Evolutionary conservation across 108 stramenopile genomes (phyloP).

Genomic region (Discostella stelligeroides): DNA sequence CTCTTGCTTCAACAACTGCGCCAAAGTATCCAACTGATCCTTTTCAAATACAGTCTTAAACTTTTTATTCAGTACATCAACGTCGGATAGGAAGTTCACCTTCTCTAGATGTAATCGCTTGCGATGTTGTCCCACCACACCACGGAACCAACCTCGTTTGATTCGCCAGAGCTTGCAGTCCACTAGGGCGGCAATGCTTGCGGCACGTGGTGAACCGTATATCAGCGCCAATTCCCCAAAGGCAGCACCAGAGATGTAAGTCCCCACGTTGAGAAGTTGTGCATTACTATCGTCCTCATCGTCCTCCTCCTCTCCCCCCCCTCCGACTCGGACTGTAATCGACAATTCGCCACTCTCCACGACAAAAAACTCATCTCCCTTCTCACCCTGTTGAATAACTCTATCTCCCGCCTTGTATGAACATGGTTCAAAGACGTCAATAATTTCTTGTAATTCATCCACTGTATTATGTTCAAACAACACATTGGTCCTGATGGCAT

Average conservation of each 20-base stretch:
- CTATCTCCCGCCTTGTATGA: constrained; percentile 35
- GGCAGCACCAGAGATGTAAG: constrained; percentile 24
- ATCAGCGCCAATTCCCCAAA: constrained; percentile 87
- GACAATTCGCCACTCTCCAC: constrained; percentile 59
- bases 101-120: constrained; percentile 38
- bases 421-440: constrained; percentile 72
- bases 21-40: constrained; percentile 49
- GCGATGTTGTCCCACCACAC: constrained; percentile 49
- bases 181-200: constrained; percentile 54
- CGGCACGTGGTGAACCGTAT: constrained; percentile 77
- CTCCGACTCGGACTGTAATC: constrained; percentile 68
- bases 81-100: constrained; percentile 42
- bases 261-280: constrained; percentile 19
- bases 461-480: constrained; percentile 59
- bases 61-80: constrained; percentile 23
- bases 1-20: constrained; percentile 46
- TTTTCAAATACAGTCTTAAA: constrained; percentile 32
- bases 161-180: constrained; percentile 64
- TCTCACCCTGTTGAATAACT: constrained; percentile 76
- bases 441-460: constrained; percentile 62
- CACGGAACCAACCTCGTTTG: constrained; percentile 51
- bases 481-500: constrained; percentile 66
- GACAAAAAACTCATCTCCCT: constrained; percentile 82
- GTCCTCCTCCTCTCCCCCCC: constrained; percentile 55
- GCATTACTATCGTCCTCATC: constrained; percentile 17